Evolutionary conservation across 805 yeast genomes (phyloP).

Genomic region (Yarrowia deformans): DNA sequence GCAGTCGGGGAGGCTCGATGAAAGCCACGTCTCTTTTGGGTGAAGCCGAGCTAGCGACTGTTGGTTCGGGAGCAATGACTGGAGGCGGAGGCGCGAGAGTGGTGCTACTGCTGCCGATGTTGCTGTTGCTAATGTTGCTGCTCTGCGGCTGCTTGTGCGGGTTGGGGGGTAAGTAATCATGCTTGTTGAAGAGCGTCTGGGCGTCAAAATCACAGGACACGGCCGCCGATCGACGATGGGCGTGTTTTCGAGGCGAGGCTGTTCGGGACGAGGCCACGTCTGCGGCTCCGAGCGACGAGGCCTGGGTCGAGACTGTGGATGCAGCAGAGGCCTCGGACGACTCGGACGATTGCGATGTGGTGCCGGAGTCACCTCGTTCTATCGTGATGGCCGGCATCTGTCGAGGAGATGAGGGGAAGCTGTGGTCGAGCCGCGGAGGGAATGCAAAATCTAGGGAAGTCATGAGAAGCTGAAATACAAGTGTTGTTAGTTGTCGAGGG

Average conservation of each 20-base stretch:
- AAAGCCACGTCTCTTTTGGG: constrained; percentile 29
- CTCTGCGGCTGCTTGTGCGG: constrained; percentile 17
- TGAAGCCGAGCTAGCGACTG: not conserved
- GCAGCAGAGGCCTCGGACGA: constrained; percentile 24
- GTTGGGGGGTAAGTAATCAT: constrained; percentile 24
- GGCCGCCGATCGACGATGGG: constrained; percentile 87
- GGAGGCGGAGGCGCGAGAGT: constrained; percentile 20
- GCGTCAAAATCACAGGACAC: constrained; percentile 83
- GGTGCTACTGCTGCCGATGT: constrained; percentile 23
- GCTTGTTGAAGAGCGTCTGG: constrained; percentile 40
- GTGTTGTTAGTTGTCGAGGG: constrained; percentile 19
- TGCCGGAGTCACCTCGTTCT: constrained; percentile 37
- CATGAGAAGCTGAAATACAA: constrained; percentile 34
- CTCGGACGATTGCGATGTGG: constrained; percentile 30
- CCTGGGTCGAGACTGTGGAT: not conserved
- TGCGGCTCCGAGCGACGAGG: constrained; percentile 10
- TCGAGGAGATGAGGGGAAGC: constrained; percentile 13
- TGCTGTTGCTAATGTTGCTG: not conserved
- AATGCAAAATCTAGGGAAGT: constrained; percentile 38
- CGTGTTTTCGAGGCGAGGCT: constrained; percentile 54
- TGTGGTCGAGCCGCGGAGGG: constrained; percentile 37
- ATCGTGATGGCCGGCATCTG: constrained; percentile 35
- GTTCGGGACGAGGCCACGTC: constrained; percentile 21
- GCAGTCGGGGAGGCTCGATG: constrained; percentile 41
- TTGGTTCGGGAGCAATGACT: not conserved